These are phyloP conservation scores for Musa schizocarpa DNA, from an alignment of 176 grass and related monocot species.

Conservation along the genomic window DNA sequence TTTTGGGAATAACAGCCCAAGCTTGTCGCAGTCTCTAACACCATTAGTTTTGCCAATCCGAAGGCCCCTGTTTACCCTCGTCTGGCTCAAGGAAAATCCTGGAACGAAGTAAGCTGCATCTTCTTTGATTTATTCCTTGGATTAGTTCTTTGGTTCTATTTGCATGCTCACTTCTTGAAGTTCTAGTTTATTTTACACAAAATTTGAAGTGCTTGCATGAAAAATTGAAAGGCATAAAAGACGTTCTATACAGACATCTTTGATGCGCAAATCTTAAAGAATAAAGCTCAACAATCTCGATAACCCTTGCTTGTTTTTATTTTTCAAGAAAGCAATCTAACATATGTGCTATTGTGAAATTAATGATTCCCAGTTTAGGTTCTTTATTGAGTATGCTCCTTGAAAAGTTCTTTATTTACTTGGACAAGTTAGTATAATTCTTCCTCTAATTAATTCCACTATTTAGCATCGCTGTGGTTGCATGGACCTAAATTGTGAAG, in stretches of 20 bases:
- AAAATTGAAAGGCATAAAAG: background rate
- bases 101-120: conserved; percentile 63
- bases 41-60: conserved; percentile 58
- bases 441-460: background rate
- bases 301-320: background rate
- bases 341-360: background rate
- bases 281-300: background rate
- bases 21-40: conserved; percentile 54
- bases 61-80: conserved; percentile 82
- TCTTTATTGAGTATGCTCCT: background rate
- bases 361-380: background rate
- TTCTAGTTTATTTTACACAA: background rate
- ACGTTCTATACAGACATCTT: no score
- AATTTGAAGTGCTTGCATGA: background rate
- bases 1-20: conserved; percentile 46
- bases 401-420: background rate
- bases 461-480: background rate
- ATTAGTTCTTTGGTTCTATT: background rate
- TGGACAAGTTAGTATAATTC: background rate
- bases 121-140: conserved; percentile 7
- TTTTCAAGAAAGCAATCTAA: background rate
- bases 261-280: background rate
- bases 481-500: background rate
- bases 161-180: background rate
- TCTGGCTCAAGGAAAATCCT: conserved; percentile 85